Percentiles rank a stretch among this genome's conserved stretches.
Evolutionary conservation across 495 filamentous ascomycete species (phyloP).

Genomic region (Pseudevernia furfuracea): DNA sequence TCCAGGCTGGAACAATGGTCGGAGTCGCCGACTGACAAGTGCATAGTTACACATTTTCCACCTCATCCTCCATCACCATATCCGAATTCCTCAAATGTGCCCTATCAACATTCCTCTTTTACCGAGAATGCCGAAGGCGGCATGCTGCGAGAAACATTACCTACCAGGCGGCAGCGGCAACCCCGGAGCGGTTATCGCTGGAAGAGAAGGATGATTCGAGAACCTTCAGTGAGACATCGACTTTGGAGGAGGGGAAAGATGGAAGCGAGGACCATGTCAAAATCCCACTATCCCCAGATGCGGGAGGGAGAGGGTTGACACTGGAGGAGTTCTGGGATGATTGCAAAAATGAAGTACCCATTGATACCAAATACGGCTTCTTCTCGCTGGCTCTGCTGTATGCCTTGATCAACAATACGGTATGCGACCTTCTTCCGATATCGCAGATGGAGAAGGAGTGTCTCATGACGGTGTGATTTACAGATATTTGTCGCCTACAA

Average conservation of each 20-base stretch:
- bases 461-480: neutral
- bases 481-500: conserved; percentile 7
- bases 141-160: neutral
- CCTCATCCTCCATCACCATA: conserved; percentile 27
- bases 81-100: conserved; percentile 28
- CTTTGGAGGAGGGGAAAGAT: neutral
- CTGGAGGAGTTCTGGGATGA: conserved; percentile 11
- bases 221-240: conserved; percentile 2
- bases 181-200: conserved; percentile 6
- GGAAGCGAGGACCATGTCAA: neutral
- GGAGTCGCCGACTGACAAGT: neutral
- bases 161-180: neutral
- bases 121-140: conserved; percentile 21
- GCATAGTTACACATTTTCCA: conserved; percentile 24
- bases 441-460: no score
- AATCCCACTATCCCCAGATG: neutral
- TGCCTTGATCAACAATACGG: conserved; percentile 28
- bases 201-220: conserved; percentile 13
- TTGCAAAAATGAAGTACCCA: conserved; percentile 20
- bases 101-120: conserved; percentile 26
- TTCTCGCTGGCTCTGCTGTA: conserved; percentile 27
- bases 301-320: neutral
- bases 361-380: conserved; percentile 26
- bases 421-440: conserved; percentile 13
- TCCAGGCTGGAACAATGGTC: neutral